A percentile compares a stretch with the other conserved stretches of the same genome.
Conservation (phyloP, 306 rosid species). For the Cyamopsis tetragonoloba region DNA sequence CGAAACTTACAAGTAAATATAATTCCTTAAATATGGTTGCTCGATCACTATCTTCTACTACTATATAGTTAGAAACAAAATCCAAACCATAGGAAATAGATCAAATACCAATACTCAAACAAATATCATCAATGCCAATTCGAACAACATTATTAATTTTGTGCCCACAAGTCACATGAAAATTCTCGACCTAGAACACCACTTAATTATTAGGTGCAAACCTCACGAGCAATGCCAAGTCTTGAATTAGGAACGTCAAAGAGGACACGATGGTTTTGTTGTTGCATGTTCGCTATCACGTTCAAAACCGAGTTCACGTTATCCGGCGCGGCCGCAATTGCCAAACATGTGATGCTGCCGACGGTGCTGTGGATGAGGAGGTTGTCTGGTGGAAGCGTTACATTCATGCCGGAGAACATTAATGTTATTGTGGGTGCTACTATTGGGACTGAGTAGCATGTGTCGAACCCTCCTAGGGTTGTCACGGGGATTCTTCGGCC, state of each 20-base stretch:
- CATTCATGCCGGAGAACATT: constrained; percentile 83
- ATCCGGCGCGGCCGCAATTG: constrained; percentile 79
- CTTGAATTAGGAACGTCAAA: constrained; percentile 81
- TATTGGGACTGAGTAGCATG: constrained; percentile 70
- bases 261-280: constrained; percentile 83
- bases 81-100: constrained; percentile 11
- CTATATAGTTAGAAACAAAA: constrained; percentile 30
- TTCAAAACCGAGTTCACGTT: constrained; percentile 87
- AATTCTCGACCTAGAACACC: neutral
- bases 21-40: constrained; percentile 14
- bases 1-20: neutral
- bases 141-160: constrained; percentile 11
- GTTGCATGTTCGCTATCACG: constrained; percentile 94
- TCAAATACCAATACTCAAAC: constrained; percentile 1
- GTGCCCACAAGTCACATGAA: constrained; percentile 12
- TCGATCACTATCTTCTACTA: constrained; percentile 18
- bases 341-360: constrained; percentile 65
- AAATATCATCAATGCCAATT: constrained; percentile 1
- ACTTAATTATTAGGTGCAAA: constrained; percentile 43
- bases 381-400: constrained; percentile 79
- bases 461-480: constrained; percentile 84
- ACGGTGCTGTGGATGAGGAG: constrained; percentile 67
- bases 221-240: constrained; percentile 80
- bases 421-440: constrained; percentile 71
- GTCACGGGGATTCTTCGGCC: constrained; percentile 40